Conservation (phyloP, 2,329 filamentous ascomycete genomes). For the Niveomyces coronatus region DNA sequence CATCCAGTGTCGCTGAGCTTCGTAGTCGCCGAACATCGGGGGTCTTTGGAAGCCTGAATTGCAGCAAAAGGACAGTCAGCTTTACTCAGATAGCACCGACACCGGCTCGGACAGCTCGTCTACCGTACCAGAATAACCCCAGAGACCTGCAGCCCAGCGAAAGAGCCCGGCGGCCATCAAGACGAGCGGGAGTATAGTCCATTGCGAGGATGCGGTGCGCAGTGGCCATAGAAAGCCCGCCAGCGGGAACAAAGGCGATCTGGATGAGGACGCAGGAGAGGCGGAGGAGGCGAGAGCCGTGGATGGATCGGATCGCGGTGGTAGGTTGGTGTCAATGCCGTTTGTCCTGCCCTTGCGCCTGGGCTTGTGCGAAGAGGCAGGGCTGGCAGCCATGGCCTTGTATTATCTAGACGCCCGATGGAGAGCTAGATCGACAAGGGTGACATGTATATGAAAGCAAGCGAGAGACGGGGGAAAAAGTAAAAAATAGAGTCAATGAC, state of each 20-base stretch:
- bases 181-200: slow-evolving; percentile 79
- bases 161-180: slow-evolving; percentile 88
- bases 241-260: slow-evolving; percentile 71
- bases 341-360: slow-evolving; percentile 47
- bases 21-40: slow-evolving; percentile 93
- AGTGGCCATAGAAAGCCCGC: slow-evolving; percentile 93
- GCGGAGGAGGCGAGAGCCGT: too few relatives aligned
- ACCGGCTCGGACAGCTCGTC: background rate
- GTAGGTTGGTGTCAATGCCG: slow-evolving; percentile 25
- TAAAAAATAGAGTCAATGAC: too few relatives aligned
- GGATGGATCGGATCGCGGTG: slow-evolving; percentile 27
- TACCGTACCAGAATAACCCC: slow-evolving; percentile 79
- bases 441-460: too few relatives aligned
- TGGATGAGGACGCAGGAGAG: slow-evolving; percentile 37
- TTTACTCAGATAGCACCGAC: background rate
- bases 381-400: slow-evolving; percentile 42
- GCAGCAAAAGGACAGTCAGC: slow-evolving; percentile 10
- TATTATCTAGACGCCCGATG: too few relatives aligned
- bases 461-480: too few relatives aligned
- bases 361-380: slow-evolving; percentile 49
- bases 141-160: slow-evolving; percentile 82
- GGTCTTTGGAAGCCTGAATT: slow-evolving; percentile 61
- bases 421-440: too few relatives aligned
- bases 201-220: slow-evolving; percentile 74
- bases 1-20: slow-evolving; percentile 98